A percentile compares a stretch with the other conserved stretches of the same genome.
Evolutionary conservation across 257 asterid species (phyloP).

Genomic region (Rehmannia glutinosa): DNA sequence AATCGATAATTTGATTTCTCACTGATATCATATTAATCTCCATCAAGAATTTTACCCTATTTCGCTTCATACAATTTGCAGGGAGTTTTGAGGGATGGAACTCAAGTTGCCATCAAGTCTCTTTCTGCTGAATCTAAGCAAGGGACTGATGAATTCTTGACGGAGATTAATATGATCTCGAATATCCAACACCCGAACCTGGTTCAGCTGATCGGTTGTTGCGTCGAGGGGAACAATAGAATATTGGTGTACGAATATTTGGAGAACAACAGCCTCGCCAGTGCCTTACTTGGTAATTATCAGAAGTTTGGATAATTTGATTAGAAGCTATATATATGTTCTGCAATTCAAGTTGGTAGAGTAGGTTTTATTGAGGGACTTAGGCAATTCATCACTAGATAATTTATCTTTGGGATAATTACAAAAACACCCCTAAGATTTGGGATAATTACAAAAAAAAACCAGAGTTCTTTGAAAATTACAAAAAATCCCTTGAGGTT

Average conservation of each 20-base stretch:
- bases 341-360: too few species aligned
- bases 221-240: slow-evolving; percentile 56
- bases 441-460: too few species aligned
- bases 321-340: too few species aligned
- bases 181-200: slow-evolving; percentile 64
- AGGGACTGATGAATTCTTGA: slow-evolving; percentile 70
- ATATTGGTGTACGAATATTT: slow-evolving; percentile 70
- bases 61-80: slow-evolving; percentile 11
- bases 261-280: slow-evolving; percentile 83
- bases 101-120: slow-evolving; percentile 64
- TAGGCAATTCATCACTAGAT: too few species aligned
- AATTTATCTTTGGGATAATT: too few species aligned
- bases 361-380: too few species aligned
- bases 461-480: too few species aligned
- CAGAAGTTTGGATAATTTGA: too few species aligned
- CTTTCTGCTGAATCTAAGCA: slow-evolving; percentile 81
- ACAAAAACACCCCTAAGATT: too few species aligned
- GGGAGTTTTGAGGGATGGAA: slow-evolving; percentile 82
- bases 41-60: neutral
- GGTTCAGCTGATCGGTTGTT: slow-evolving; percentile 72
- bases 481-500: too few species aligned
- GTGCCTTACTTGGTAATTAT: slow-evolving; percentile 58
- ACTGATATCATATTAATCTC: too few species aligned
- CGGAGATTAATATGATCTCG: slow-evolving; percentile 66
- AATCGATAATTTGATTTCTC: neutral